These are phyloP conservation scores for Avena sativa DNA, from an alignment of 176 grass and related monocot genomes.

Conservation along the genomic window DNA sequence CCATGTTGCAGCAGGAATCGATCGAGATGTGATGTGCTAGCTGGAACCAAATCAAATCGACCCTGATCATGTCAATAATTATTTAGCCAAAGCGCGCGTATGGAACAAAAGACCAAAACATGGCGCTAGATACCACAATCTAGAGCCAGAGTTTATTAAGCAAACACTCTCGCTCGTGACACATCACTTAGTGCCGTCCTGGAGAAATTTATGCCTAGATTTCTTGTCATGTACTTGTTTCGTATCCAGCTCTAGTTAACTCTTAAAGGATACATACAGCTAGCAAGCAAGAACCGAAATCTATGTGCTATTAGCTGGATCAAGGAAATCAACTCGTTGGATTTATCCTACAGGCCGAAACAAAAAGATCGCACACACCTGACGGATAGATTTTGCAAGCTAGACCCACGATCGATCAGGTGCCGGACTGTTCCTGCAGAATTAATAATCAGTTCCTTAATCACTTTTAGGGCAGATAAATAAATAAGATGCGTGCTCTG, in stretches of 20 bases:
- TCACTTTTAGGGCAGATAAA: not conserved
- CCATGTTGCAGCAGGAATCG: not conserved
- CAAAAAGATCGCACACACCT: not conserved
- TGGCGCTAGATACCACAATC: not conserved
- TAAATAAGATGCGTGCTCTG: not conserved
- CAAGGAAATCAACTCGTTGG: not conserved
- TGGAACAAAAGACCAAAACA: not conserved
- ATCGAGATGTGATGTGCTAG: not conserved
- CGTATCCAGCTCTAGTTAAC: not conserved
- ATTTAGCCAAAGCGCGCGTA: not conserved
- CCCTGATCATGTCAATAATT: not conserved
- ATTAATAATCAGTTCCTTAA: not conserved
- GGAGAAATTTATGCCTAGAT: not conserved
- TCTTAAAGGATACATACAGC: no score
- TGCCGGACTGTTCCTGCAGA: not conserved
- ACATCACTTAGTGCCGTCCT: slow-evolving; percentile 2
- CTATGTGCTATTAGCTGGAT: not conserved
- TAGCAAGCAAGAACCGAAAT: slow-evolving; percentile 8
- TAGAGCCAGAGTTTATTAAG: not conserved
- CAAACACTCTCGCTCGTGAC: not conserved
- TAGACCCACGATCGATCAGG: not conserved
- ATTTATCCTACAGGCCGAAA: not conserved
- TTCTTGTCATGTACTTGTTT: not conserved
- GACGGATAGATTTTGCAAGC: not conserved
- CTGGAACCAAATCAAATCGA: slow-evolving; percentile 40